phyloP scores from a whole-genome alignment of 2,329 filamentous ascomycete species.

The Onygenales sp. region DNA sequence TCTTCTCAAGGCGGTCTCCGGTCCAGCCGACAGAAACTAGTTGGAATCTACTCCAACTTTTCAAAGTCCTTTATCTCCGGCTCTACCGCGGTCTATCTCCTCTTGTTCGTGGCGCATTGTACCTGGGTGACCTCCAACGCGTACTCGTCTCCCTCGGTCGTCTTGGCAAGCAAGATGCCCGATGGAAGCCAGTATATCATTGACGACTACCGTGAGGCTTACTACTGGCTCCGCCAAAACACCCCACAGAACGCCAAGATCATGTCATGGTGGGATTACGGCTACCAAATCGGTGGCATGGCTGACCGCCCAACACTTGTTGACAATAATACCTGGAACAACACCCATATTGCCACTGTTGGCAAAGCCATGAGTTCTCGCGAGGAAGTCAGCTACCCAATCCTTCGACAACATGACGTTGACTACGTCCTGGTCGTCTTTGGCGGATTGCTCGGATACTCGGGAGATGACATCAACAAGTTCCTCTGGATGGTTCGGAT shows the following conservation, averaged over 20 bases:
- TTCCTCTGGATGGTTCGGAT: constrained; percentile 99
- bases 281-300: constrained; percentile 99
- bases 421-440: constrained; percentile 98
- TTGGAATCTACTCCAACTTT: constrained; percentile 73
- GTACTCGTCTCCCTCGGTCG: constrained; percentile 95
- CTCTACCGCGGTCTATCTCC: constrained; percentile 65
- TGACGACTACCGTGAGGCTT: constrained; percentile 97
- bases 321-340: constrained; percentile 99
- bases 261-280: constrained; percentile 99
- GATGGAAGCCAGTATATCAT: constrained; percentile 98
- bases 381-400: constrained; percentile 96
- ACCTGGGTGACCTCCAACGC: constrained; percentile 99
- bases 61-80: constrained; percentile 72
- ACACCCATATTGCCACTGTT: constrained; percentile 97
- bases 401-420: constrained; percentile 96
- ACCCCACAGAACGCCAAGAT: constrained; percentile 91
- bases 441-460: constrained; percentile 90
- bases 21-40: constrained; percentile 59
- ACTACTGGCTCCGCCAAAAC: constrained; percentile 98
- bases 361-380: constrained; percentile 97
- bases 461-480: constrained; percentile 98
- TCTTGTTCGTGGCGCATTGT: constrained; percentile 94
- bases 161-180: constrained; percentile 81
- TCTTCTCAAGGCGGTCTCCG: constrained; percentile 44
- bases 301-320: constrained; percentile 93